Evolutionary conservation across 2,329 filamentous ascomycete genomes (phyloP).

Genomic region (Curvularia sp.): DNA sequence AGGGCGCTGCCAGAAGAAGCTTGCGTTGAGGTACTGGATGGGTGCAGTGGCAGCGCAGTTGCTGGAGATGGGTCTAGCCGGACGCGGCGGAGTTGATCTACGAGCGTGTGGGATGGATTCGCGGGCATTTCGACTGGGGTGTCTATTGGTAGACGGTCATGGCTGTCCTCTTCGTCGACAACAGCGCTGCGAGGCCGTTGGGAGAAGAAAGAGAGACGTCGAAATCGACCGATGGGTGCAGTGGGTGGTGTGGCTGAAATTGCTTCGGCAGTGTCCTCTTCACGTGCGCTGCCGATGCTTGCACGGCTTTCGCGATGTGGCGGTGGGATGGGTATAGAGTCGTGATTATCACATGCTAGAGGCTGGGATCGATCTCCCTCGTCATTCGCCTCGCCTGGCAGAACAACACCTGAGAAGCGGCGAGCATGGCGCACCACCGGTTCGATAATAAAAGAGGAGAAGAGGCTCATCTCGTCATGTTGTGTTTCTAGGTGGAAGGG

Average conservation of each 20-base stretch:
- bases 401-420: slow-evolving; percentile 44
- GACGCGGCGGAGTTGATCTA: slow-evolving; percentile 38
- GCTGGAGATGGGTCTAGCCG: slow-evolving; percentile 34
- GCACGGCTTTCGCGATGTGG: slow-evolving; percentile 17
- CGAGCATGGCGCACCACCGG: slow-evolving; percentile 52
- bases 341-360: slow-evolving; percentile 42
- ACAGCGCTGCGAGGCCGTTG: slow-evolving; percentile 35
- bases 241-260: slow-evolving; percentile 14
- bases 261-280: slow-evolving; percentile 14
- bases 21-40: slow-evolving; percentile 27
- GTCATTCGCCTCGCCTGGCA: slow-evolving; percentile 27
- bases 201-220: slow-evolving; percentile 33
- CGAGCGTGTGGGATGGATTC: slow-evolving; percentile 40
- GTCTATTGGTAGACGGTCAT: slow-evolving; percentile 37
- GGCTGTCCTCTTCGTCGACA: slow-evolving; percentile 31
- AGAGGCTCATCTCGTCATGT: slow-evolving; percentile 49
- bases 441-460: slow-evolving; percentile 52
- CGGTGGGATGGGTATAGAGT: slow-evolving; percentile 16
- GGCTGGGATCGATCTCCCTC: slow-evolving; percentile 17
- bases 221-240: slow-evolving; percentile 26
- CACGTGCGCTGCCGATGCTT: slow-evolving; percentile 15
- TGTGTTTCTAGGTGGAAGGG: slow-evolving; percentile 1
- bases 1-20: slow-evolving; percentile 16
- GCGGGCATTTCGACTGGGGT: slow-evolving; percentile 43
- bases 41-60: slow-evolving; percentile 37